Evolutionary conservation across 129 eudicot genomes (phyloP).

Genomic region (Centrapalus pauciflorus): DNA sequence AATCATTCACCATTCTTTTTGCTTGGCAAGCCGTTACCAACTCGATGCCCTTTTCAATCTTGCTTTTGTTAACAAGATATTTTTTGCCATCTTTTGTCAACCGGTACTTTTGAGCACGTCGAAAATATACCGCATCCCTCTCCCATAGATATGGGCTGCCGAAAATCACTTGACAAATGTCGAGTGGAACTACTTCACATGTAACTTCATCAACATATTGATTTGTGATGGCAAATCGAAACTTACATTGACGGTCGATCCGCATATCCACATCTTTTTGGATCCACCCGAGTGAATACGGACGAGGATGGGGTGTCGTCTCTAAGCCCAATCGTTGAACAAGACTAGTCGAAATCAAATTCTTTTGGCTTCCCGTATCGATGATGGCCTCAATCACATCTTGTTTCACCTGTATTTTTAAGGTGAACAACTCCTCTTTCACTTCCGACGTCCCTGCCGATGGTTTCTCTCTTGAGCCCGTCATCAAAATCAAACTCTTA

Average conservation of each 20-base stretch:
- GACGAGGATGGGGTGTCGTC: not conserved
- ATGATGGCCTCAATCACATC: not conserved
- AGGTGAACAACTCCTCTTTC: not conserved
- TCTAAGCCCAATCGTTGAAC: slow-evolving; percentile 10
- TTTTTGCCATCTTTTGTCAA: not conserved
- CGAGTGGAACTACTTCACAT: slow-evolving; percentile 18
- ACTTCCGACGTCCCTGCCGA: not conserved
- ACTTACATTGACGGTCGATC: not conserved
- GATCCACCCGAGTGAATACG: no score
- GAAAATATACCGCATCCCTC: not conserved
- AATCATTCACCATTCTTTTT: slow-evolving; percentile 11
- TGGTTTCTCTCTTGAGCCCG: not conserved
- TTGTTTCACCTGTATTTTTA: not conserved
- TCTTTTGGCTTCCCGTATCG: slow-evolving; percentile 1
- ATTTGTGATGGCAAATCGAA: slow-evolving; percentile 7
- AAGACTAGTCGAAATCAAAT: not conserved
- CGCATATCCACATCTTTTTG: not conserved
- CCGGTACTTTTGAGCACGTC: slow-evolving; percentile 5
- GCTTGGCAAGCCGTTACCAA: slow-evolving; percentile 18
- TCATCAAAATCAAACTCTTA: not conserved
- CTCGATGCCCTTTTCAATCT: not conserved
- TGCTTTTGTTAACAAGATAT: not conserved
- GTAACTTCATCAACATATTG: slow-evolving; percentile 15
- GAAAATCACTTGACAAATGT: slow-evolving; percentile 18
- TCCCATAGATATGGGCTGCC: slow-evolving; percentile 17